Conservation (phyloP, 805 yeast species). For the Lipomyces chichibuensis region DNA sequence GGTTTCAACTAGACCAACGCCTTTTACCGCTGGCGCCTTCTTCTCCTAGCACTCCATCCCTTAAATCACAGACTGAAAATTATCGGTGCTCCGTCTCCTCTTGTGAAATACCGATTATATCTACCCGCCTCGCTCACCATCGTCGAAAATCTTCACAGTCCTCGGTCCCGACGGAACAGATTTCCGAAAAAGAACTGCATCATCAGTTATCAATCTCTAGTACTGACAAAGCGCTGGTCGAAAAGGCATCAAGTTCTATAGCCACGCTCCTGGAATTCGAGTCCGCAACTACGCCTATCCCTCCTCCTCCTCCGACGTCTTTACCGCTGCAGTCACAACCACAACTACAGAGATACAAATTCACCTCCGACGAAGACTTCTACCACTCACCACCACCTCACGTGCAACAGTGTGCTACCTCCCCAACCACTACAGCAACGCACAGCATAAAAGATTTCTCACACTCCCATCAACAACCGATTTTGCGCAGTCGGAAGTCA, state of each 20-base stretch:
- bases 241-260: not conserved
- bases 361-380: constrained; percentile 21
- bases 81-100: not conserved
- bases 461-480: not conserved
- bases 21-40: constrained; percentile 16
- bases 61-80: not conserved
- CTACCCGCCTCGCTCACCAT: not conserved
- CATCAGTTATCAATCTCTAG: not conserved
- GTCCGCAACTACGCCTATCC: not conserved
- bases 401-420: not conserved
- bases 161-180: not conserved
- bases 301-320: not conserved
- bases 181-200: not conserved
- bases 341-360: constrained; percentile 13
- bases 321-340: not conserved
- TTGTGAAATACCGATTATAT: not conserved
- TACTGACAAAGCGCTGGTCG: not conserved
- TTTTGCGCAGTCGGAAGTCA: constrained; percentile 18
- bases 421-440: not conserved
- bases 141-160: not conserved
- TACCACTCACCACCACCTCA: not conserved
- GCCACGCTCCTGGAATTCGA: not conserved
- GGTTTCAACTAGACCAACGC: constrained; percentile 11
- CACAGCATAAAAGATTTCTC: not conserved
- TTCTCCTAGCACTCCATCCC: constrained; percentile 1